Conservation (phyloP, 2,329 filamentous ascomycete species). For the Ilyonectria sp. region DNA sequence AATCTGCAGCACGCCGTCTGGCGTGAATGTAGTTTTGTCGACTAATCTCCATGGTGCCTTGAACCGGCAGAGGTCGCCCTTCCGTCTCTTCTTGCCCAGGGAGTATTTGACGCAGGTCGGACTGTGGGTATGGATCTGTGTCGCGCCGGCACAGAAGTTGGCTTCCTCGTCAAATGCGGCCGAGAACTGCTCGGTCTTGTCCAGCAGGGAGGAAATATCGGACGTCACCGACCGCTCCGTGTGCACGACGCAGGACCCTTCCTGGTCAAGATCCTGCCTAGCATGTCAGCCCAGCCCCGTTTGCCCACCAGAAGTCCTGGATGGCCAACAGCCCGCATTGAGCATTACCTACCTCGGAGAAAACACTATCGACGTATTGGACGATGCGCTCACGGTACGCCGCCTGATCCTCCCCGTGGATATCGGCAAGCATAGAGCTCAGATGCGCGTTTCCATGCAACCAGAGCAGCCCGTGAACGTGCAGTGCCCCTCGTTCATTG, state of each 20-base stretch:
- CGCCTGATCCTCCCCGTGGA: not conserved
- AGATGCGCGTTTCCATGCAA: constrained; percentile 5
- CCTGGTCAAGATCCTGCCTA: constrained; percentile 20
- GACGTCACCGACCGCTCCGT: constrained; percentile 10
- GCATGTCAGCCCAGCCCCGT: not conserved
- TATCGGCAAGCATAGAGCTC: constrained; percentile 1
- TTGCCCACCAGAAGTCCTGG: not conserved
- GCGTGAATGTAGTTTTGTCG: too few species aligned
- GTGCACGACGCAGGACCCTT: not conserved
- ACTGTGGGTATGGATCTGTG: too few species aligned
- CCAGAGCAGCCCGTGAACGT: constrained; percentile 2
- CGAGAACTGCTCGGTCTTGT: not conserved
- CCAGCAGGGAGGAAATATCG: not conserved
- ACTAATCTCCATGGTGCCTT: too few species aligned
- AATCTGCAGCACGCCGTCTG: too few species aligned
- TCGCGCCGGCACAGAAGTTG: not conserved
- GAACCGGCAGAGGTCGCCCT: too few species aligned
- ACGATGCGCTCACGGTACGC: constrained; percentile 9
- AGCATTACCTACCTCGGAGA: constrained; percentile 12
- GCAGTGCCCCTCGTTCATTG: not conserved
- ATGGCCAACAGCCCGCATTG: not conserved
- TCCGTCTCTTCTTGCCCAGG: too few species aligned
- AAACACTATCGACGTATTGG: constrained; percentile 25
- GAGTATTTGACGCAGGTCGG: too few species aligned
- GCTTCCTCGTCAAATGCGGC: constrained; percentile 2